phyloP scores from a whole-genome alignment of 1,284 basidiomycete species.

The Leccinum ponderosum region DNA sequence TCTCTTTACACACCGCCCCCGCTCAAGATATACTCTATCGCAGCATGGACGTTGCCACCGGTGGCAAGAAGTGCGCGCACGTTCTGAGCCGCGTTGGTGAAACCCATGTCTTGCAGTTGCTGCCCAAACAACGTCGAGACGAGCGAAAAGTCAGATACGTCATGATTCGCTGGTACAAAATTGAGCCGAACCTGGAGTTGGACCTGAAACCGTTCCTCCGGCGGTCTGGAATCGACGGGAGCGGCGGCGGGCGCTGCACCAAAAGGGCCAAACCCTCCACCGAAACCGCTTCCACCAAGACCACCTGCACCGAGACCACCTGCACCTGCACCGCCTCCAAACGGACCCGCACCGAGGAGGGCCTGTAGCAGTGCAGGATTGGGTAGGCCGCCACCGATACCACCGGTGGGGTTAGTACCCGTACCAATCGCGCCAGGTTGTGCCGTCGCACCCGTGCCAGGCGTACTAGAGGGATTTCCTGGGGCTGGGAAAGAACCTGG shows the following conservation, averaged over 20 bases:
- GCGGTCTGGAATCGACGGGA: conserved; percentile 63
- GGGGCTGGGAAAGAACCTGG: neutral
- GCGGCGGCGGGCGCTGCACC: conserved; percentile 44
- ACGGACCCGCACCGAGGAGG: conserved; percentile 35
- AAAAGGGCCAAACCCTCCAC: conserved; percentile 28
- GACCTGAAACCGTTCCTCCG: conserved; percentile 88
- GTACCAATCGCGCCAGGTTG: conserved; percentile 19
- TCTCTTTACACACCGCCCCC: conserved; percentile 62
- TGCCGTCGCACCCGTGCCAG: conserved; percentile 29
- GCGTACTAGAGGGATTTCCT: conserved; percentile 21
- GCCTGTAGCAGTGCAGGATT: conserved; percentile 45
- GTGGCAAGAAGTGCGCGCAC: conserved; percentile 86
- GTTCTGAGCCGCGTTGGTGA: conserved; percentile 84
- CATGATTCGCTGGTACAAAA: neutral
- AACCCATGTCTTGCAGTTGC: conserved; percentile 90
- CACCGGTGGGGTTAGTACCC: conserved; percentile 12
- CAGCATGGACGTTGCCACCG: conserved; percentile 85
- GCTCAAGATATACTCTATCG: conserved; percentile 87
- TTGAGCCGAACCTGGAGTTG: conserved; percentile 63
- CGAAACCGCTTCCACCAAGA: conserved; percentile 15
- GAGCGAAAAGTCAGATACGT: neutral
- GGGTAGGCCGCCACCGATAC: conserved; percentile 21
- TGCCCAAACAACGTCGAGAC: conserved; percentile 27
- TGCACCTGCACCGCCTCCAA: conserved; percentile 21
- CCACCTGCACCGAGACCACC: conserved; percentile 29